These are phyloP conservation scores for Podospora pseudopauciseta DNA, from an alignment of 495 filamentous ascomycete species.

Conservation along the genomic window DNA sequence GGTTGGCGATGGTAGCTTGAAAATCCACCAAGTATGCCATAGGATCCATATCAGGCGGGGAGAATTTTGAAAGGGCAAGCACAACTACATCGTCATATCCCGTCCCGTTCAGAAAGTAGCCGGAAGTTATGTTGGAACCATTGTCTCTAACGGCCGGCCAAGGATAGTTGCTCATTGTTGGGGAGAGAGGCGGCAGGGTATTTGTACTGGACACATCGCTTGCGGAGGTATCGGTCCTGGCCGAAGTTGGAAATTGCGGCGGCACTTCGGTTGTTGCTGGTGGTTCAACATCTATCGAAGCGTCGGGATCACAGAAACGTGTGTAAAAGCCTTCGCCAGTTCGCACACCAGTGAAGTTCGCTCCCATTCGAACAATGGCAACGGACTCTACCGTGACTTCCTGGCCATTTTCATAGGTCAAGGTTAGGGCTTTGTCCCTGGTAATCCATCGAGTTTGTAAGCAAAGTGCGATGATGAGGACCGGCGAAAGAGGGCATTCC, in stretches of 20 bases:
- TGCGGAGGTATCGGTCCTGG: not conserved
- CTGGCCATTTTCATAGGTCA: constrained; percentile 29
- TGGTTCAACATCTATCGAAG: not conserved
- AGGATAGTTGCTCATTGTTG: constrained; percentile 23
- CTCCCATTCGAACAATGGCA: constrained; percentile 20
- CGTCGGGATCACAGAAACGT: constrained; percentile 28
- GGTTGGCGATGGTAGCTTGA: constrained; percentile 36
- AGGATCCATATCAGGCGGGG: constrained; percentile 13
- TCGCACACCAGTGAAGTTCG: constrained; percentile 23
- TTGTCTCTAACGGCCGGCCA: constrained; percentile 23
- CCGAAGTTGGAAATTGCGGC: not conserved
- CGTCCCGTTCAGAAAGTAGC: constrained; percentile 39
- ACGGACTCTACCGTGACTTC: constrained; percentile 18
- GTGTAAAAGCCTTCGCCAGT: constrained; percentile 29
- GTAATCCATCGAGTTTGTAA: constrained; percentile 18
- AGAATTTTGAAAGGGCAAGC: constrained; percentile 28
- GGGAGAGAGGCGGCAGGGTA: constrained; percentile 6
- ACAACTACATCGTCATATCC: constrained; percentile 43
- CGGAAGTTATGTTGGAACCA: constrained; percentile 26
- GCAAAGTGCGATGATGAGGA: constrained; percentile 14
- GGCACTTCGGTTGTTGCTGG: constrained; percentile 3
- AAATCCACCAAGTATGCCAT: constrained; percentile 33
- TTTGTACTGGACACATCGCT: constrained; percentile 1
- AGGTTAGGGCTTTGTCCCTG: constrained; percentile 21
- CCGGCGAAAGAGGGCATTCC: constrained; percentile 20